Evolutionary conservation across 768 basidiomycete genomes (phyloP).

Genomic region (Boletus fagicola): DNA sequence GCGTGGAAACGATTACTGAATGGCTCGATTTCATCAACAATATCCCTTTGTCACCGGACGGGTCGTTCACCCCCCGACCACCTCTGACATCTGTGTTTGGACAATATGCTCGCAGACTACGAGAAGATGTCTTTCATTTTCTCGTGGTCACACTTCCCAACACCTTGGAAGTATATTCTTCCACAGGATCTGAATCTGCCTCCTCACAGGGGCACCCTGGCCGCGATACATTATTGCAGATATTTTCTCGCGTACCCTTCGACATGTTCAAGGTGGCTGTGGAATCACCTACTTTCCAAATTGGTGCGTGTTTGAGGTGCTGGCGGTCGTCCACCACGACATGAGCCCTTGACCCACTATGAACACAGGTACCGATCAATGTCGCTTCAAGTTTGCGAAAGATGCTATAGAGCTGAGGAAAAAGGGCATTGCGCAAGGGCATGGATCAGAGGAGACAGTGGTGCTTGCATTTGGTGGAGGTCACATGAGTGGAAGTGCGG

Average conservation of each 20-base stretch:
- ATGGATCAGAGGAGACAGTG: constrained; percentile 83
- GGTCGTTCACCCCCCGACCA: constrained; percentile 43
- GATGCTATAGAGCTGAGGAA: constrained; percentile 84
- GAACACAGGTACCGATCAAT: constrained; percentile 70
- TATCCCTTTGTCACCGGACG: constrained; percentile 49
- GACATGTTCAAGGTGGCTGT: constrained; percentile 83
- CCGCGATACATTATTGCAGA: constrained; percentile 67
- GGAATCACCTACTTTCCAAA: constrained; percentile 75
- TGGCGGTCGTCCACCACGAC: constrained; percentile 6
- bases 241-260: constrained; percentile 81
- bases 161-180: constrained; percentile 52
- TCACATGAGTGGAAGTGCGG: constrained; percentile 66
- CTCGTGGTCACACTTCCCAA: constrained; percentile 73
- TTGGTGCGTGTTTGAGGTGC: constrained; percentile 49
- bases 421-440: constrained; percentile 66
- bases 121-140: constrained; percentile 77
- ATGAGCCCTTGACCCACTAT: constrained; percentile 14
- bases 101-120: constrained; percentile 69
- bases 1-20: constrained; percentile 65
- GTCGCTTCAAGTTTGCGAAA: constrained; percentile 89
- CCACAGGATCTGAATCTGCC: constrained; percentile 38
- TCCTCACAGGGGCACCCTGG: constrained; percentile 41
- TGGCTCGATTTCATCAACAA: constrained; percentile 79
- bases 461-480: constrained; percentile 83
- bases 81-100: constrained; percentile 64